Conservation (phyloP, 2,329 filamentous ascomycete genomes). For the Juglanconis juglandina region DNA sequence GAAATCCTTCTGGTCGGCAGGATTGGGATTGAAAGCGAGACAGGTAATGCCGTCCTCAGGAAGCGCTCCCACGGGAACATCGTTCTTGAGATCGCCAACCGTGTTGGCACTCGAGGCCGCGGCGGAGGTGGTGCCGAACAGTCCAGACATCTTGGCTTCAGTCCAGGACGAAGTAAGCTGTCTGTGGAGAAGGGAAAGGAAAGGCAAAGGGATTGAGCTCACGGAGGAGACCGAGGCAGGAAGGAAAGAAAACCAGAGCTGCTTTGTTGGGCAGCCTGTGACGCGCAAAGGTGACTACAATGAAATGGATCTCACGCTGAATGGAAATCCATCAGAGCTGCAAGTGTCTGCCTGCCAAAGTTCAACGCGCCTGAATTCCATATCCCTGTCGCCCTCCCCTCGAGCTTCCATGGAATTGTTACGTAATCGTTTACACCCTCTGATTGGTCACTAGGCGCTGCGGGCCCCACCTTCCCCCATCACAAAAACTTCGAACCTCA, state of each 20-base stretch:
- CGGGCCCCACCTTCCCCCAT: constrained; percentile 6
- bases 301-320: not conserved
- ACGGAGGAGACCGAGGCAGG: not conserved
- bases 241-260: not conserved
- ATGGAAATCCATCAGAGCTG: constrained; percentile 12
- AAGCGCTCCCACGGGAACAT: constrained; percentile 73
- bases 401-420: not conserved
- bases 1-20: constrained; percentile 61
- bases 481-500: constrained; percentile 16
- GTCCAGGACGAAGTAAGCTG: not conserved
- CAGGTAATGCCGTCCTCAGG: constrained; percentile 89
- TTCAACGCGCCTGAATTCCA: not conserved
- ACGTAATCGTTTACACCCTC: constrained; percentile 1
- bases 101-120: constrained; percentile 59
- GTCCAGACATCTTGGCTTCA: constrained; percentile 55
- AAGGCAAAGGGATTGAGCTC: no score
- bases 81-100: constrained; percentile 85
- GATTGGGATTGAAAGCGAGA: constrained; percentile 64
- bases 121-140: constrained; percentile 55
- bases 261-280: not conserved
- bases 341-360: constrained; percentile 1
- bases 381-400: constrained; percentile 1
- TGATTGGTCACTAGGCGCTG: constrained; percentile 6
- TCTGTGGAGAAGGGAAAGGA: not conserved
- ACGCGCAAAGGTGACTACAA: not conserved